Base-by-base conservation (phyloP, 257 asterid genomes). In the Knoxia roxburghii region DNA sequence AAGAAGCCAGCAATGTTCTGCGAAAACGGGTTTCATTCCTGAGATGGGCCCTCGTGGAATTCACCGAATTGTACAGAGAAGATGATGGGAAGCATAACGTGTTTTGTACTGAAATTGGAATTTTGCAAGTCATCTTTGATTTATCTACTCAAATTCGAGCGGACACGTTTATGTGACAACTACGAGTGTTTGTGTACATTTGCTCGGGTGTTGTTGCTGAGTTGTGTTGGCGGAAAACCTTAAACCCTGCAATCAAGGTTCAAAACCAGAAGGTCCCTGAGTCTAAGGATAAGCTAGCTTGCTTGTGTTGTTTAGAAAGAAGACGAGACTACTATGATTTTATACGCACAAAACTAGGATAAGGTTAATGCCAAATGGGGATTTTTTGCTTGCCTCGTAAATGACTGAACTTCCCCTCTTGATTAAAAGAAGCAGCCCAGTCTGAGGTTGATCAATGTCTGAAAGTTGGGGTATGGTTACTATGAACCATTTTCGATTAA, bases 91-190 rank as follows among this genome's bases (percentile, higher is more conserved):
- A 78, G 69, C 84, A 83, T 53, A 84, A 71, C 75, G 86, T 70
- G 75, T 75, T 86, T 13, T 84, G 88, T 43, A 89, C 71, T 50
- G 93, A 83, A 74, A 71, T 75, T 20, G 82, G 95, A 68, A 83
- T 82, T 79, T 87, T 72, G 62, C 81, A 73, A 63, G 86, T 87
- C 98, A 89, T 92, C 29, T 55, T 41, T 15, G 10, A 8, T 55
- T 27, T 13, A 15, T 53, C 15, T 30, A 18, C 29, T 15, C 27
- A 26, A 11, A 9, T 69, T 45, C n/a, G 54, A 50, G 51, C 51
- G 2, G 40, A 63, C 14, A n/a, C 49, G 23, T 46, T 43, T 43
- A 14, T 43, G 33, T 55, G 21, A 11, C 18, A 15, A 48, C 23
- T 14, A 48, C 11, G 52, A 15, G 7, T 17, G 52, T 7, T 8